Evolutionary conservation across 441 rosid species (phyloP).

Genomic region (Daphne laureola): DNA sequence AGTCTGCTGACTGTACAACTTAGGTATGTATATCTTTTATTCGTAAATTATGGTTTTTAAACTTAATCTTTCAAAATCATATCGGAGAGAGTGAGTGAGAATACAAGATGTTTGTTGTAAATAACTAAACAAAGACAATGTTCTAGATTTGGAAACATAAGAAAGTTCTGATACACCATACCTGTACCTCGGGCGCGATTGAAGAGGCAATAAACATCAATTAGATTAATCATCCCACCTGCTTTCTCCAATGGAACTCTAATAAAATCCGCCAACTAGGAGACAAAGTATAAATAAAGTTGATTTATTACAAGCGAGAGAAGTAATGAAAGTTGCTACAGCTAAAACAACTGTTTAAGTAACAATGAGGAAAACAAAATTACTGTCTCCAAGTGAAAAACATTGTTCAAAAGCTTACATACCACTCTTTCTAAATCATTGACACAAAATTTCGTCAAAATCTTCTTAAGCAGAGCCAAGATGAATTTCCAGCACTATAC

Average conservation of each 20-base stretch:
- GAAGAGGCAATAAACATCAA: conserved; percentile 87
- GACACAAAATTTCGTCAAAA: no score
- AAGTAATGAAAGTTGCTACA: no score
- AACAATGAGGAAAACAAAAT: no score
- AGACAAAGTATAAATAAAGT: conserved; percentile 19
- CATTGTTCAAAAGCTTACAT: no score
- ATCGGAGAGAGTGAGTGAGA: background rate
- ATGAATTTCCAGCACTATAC: no score
- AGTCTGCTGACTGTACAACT: no score
- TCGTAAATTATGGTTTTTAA: background rate
- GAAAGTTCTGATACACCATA: conserved; percentile 16
- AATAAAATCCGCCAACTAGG: conserved; percentile 92
- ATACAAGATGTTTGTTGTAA: background rate
- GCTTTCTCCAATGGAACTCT: conserved; percentile 73
- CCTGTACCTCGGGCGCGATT: conserved; percentile 98
- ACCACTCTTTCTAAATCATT: no score
- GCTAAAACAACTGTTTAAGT: no score
- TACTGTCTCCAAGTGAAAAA: no score
- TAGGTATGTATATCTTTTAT: no score
- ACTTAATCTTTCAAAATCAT: background rate
- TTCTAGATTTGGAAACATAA: background rate
- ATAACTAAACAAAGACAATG: background rate
- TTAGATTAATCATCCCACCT: conserved; percentile 94
- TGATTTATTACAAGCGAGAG: no score
- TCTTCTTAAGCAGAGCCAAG: no score